phyloP scores from a whole-genome alignment of 495 filamentous ascomycete genomes.

The Neurospora pannonica region DNA sequence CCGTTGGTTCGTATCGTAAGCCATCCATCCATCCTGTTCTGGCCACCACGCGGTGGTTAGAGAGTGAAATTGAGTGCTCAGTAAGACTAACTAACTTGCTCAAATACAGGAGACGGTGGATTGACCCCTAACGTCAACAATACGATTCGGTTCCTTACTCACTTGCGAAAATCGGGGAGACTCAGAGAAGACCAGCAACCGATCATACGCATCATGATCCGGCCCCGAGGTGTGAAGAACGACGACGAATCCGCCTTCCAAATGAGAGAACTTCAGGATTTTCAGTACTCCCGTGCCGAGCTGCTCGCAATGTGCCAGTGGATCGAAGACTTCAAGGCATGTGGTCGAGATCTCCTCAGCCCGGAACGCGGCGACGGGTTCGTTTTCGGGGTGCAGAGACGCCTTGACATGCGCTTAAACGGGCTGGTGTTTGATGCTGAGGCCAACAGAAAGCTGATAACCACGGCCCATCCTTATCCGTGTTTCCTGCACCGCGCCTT shows the following conservation, averaged over 20 bases:
- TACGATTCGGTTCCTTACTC: background rate
- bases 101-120: background rate
- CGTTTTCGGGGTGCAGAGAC: slow-evolving; percentile 28
- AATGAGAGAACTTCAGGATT: slow-evolving; percentile 15
- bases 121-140: background rate
- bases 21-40: background rate
- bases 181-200: background rate
- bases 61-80: background rate
- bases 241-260: background rate
- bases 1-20: slow-evolving; percentile 27
- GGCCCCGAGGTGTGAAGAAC: slow-evolving; percentile 24
- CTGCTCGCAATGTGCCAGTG: slow-evolving; percentile 21
- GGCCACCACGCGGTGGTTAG: background rate
- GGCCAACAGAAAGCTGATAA: slow-evolving; percentile 15
- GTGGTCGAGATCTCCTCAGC: slow-evolving; percentile 10
- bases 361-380: slow-evolving; percentile 31
- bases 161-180: background rate
- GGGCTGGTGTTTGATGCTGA: slow-evolving; percentile 18
- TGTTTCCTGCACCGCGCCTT: slow-evolving; percentile 35
- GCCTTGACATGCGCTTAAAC: background rate
- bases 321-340: slow-evolving; percentile 9
- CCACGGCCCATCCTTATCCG: slow-evolving; percentile 14
- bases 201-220: slow-evolving; percentile 34
- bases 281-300: slow-evolving; percentile 29
- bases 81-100: background rate